phyloP scores from a whole-genome alignment of 2,329 filamentous ascomycete species.

The Alternaria infectoria region DNA sequence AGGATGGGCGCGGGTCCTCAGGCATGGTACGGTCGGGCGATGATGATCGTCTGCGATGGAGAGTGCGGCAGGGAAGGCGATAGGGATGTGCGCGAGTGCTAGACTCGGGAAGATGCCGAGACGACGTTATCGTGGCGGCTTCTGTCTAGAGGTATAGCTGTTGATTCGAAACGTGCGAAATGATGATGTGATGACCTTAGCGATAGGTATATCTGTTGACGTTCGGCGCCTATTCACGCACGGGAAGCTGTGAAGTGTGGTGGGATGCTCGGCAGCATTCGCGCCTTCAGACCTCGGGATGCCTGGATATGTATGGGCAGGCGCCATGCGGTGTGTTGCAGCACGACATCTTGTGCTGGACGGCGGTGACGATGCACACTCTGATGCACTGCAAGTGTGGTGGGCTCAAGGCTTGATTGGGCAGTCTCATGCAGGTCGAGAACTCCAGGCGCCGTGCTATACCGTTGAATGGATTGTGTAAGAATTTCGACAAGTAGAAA shows the following conservation, averaged over 20 bases:
- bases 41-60: neutral
- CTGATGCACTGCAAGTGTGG: too few relatives aligned
- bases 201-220: neutral
- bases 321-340: neutral
- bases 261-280: neutral
- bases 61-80: neutral
- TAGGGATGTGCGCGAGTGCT: neutral
- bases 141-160: neutral
- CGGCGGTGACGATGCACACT: neutral
- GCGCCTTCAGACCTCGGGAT: neutral
- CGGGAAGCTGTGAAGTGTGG: neutral
- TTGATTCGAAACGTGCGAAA: neutral
- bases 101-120: neutral
- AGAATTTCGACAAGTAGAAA: neutral
- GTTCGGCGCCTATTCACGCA: neutral
- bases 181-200: neutral
- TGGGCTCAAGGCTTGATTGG: neutral
- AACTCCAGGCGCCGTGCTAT: neutral
- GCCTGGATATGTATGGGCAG: neutral
- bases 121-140: neutral
- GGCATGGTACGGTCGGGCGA: neutral
- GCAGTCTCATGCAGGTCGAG: neutral
- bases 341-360: neutral
- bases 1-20: neutral
- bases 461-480: neutral